phyloP scores from a whole-genome alignment of 1,284 basidiomycete genomes.

The Moniliophthora roreri region DNA sequence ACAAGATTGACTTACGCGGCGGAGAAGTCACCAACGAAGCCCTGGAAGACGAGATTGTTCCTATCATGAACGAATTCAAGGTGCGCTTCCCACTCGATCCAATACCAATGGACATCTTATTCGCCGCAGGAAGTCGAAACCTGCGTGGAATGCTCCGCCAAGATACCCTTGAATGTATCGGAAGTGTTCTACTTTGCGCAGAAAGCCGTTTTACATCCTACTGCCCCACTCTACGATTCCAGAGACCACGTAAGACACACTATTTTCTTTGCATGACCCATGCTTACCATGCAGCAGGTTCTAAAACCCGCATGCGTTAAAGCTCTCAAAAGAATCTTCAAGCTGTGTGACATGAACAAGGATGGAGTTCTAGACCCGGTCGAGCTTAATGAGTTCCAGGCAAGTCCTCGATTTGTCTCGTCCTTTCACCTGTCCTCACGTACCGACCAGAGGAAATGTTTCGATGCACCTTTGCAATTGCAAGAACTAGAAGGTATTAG shows the following conservation, averaged over 20 bases:
- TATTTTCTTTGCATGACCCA: slow-evolving; percentile 1
- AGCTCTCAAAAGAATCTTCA: slow-evolving; percentile 93
- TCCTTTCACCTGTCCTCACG: slow-evolving; percentile 11
- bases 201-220: slow-evolving; percentile 96
- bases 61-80: slow-evolving; percentile 98
- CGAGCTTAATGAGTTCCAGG: slow-evolving; percentile 97
- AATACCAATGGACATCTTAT: slow-evolving; percentile 9
- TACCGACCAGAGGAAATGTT: slow-evolving; percentile 79
- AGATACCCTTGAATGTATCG: slow-evolving; percentile 88
- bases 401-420: slow-evolving; percentile 30
- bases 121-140: slow-evolving; percentile 88
- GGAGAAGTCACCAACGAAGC: slow-evolving; percentile 94
- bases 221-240: slow-evolving; percentile 96
- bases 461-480: slow-evolving; percentile 88
- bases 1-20: slow-evolving; percentile 95
- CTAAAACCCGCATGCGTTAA: slow-evolving; percentile 91
- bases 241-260: slow-evolving; percentile 76
- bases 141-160: slow-evolving; percentile 59
- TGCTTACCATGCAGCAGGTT: slow-evolving; percentile 47
- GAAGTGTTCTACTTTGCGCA: slow-evolving; percentile 99
- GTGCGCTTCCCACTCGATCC: slow-evolving; percentile 36
- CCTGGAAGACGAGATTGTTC: slow-evolving; percentile 90
- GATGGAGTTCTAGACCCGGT: slow-evolving; percentile 88
- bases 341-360: slow-evolving; percentile 93
- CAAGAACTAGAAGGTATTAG: slow-evolving; percentile 94